These are phyloP conservation scores for Jacaranda copaia DNA, from an alignment of 257 asterid genomes.

Conservation along the genomic window DNA sequence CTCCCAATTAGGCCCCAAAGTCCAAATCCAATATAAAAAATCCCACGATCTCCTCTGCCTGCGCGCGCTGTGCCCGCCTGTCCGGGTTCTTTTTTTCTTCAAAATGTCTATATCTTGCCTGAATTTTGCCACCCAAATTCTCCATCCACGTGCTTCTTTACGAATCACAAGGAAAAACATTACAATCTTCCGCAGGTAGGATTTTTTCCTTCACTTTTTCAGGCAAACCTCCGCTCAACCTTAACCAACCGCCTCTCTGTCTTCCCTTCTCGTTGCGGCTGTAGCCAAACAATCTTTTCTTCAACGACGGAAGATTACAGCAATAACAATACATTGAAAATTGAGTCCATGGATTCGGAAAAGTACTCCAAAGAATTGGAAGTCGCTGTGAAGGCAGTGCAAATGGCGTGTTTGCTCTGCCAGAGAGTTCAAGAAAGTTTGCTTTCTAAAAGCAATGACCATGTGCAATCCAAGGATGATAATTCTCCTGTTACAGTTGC, in stretches of 20 bases:
- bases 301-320: conserved; percentile 43
- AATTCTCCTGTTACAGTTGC: conserved; percentile 82
- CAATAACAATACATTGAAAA: conserved; percentile 23
- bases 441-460: conserved; percentile 42
- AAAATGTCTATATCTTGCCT: conserved; percentile 53
- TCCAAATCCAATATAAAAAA: too few species aligned
- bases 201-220: conserved; percentile 24
- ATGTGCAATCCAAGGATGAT: conserved; percentile 74
- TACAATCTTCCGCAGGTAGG: not conserved
- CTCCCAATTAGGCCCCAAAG: too few species aligned
- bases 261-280: conserved; percentile 11
- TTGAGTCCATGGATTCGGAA: conserved; percentile 35
- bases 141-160: conserved; percentile 30
- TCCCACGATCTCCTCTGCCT: not conserved
- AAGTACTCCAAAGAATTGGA: conserved; percentile 56
- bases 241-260: conserved; percentile 26
- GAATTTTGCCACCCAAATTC: conserved; percentile 43
- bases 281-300: conserved; percentile 35
- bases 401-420: conserved; percentile 78
- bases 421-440: conserved; percentile 61
- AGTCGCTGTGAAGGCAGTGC: conserved; percentile 86
- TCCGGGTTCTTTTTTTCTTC: not conserved
- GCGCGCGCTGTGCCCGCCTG: not conserved
- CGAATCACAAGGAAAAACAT: conserved; percentile 3
- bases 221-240: conserved; percentile 15